Conservation (phyloP, 192 early-diverging fungal genomes). For the Entophlyctis luteolus region DNA sequence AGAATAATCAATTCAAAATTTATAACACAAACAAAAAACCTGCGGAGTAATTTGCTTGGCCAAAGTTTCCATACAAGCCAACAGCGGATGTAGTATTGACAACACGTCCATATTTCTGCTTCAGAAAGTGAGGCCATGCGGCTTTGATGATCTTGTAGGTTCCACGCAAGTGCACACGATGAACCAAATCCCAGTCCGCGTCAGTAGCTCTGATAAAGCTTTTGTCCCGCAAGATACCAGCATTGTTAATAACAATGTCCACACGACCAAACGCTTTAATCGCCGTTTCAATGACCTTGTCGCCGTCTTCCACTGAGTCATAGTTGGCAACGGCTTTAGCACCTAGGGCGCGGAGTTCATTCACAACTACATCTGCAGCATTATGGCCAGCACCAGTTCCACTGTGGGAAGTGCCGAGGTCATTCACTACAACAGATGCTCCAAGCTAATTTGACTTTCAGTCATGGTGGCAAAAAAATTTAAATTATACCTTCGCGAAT, state of each 20-base stretch:
- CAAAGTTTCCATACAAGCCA: constrained; percentile 86
- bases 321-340: constrained; percentile 85
- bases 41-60: constrained; percentile 91
- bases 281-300: constrained; percentile 87
- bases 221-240: constrained; percentile 94
- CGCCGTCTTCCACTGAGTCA: constrained; percentile 96
- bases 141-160: constrained; percentile 92
- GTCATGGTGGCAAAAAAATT: too few species aligned
- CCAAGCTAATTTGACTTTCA: too few species aligned
- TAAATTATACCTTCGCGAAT: constrained; percentile 73
- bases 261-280: constrained; percentile 69
- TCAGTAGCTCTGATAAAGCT: constrained; percentile 88
- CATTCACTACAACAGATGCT: constrained; percentile 89
- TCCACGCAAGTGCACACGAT: constrained; percentile 84
- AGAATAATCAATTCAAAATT: too few species aligned
- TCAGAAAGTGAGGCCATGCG: constrained; percentile 88
- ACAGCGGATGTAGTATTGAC: constrained; percentile 94
- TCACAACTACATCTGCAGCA: constrained; percentile 73
- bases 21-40: constrained; percentile 1
- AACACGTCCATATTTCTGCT: constrained; percentile 92
- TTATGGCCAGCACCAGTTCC: constrained; percentile 37
- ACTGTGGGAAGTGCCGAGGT: constrained; percentile 64
- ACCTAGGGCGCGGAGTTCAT: constrained; percentile 73
- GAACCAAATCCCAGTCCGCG: constrained; percentile 91
- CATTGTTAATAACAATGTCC: constrained; percentile 90